A percentile compares a stretch with the other conserved stretches of the same genome.
Conservation (phyloP, 2,329 filamentous ascomycete species). For the Paramyrothecium roridum region DNA sequence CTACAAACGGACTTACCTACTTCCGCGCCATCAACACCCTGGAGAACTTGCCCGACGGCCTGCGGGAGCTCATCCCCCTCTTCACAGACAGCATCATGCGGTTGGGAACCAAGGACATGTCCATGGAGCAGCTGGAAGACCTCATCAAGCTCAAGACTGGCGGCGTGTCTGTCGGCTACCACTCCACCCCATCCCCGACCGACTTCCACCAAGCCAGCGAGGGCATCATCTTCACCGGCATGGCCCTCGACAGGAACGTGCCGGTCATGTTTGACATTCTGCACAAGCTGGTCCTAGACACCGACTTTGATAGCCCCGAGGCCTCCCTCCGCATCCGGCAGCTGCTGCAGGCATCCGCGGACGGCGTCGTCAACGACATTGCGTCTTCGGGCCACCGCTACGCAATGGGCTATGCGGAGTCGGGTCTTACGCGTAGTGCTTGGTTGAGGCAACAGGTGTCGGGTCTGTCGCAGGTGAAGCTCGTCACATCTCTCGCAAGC, state of each 20-base stretch:
- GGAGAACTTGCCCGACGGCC: conserved; percentile 75
- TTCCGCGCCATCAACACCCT: conserved; percentile 86
- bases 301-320: conserved; percentile 81
- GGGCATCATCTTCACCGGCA: conserved; percentile 80
- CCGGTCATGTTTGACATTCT: conserved; percentile 88
- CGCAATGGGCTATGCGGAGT: conserved; percentile 79
- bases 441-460: conserved; percentile 79
- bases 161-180: conserved; percentile 80
- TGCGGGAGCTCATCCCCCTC: conserved; percentile 79
- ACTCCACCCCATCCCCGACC: conserved; percentile 73
- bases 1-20: conserved; percentile 94
- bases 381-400: conserved; percentile 87
- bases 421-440: conserved; percentile 69
- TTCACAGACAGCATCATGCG: conserved; percentile 94
- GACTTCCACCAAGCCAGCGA: conserved; percentile 71
- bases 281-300: conserved; percentile 76
- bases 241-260: conserved; percentile 85
- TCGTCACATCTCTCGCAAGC: conserved; percentile 75
- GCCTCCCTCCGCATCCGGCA: conserved; percentile 81
- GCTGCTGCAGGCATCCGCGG: conserved; percentile 80
- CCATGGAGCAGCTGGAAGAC: conserved; percentile 94
- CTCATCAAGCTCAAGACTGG: conserved; percentile 95
- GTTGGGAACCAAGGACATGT: conserved; percentile 80
- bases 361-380: conserved; percentile 87
- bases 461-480: conserved; percentile 85